Base-by-base conservation (phyloP, 306 rosid genomes). In the Aeschynomene evenia region DNA sequence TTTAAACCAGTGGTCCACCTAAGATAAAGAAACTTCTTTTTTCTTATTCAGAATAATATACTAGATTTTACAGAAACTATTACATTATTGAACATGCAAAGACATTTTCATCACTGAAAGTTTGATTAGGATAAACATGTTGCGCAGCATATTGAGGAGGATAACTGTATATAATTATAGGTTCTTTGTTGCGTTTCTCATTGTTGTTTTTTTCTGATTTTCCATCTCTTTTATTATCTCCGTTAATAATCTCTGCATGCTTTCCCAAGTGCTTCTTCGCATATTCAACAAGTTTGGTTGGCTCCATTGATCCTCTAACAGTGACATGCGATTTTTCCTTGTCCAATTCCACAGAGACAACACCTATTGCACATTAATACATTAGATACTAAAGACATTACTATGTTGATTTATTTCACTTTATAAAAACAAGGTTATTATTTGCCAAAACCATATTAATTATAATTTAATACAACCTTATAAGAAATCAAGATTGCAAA, bases 101-200 rank as follows among this genome's bases (percentile, higher is more conserved):
- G 3, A 80, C 90, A 16, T 94, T 87, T 42, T 94, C 97, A 68
- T 94, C 99, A n/a, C 76, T 84, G 23, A 91, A 88, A 12, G 36
- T 81, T 51, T 88, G 90, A 59, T 15, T 7, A 4, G 84, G 89
- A 68, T 80, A 83, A 37, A 72, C 21, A 60, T 79, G 64, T 9
- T 76, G 80, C 9, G 79, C 33, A 19, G 89, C 73, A 54, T 82
- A 88, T n/a, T 87, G 90, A 46, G 90, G 81, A 74, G 88, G 86
- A 72, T 75, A 84, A n/a, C 78, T 57, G 13, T 69, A 85, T 11
- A 57, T 19, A 36, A 68, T 57, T 20, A 39, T 3, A 42, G 9
- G 33, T 45, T 56, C 64, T 5, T n/a, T 33, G 67, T n/a, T 33
- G 67, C 48, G 16, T 54, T 51, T 54, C 28, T 66, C 71, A 8